Percentiles rank a stretch among this genome's conserved stretches.
phyloP scores from a whole-genome alignment of 805 yeast genomes.

The Wickerhamomyces pijperi region DNA sequence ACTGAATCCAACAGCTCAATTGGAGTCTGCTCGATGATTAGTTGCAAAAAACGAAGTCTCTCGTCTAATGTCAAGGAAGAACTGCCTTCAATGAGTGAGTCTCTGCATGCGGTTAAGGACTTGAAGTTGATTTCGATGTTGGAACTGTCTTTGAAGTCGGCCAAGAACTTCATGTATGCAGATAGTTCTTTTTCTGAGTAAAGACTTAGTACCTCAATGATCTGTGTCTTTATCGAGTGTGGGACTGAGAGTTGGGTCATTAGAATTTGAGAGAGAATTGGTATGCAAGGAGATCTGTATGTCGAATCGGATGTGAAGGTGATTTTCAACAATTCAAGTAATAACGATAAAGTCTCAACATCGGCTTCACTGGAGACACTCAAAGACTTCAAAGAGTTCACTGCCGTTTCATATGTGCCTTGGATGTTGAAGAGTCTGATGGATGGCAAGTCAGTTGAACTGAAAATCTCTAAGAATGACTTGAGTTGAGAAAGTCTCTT shows the following conservation, averaged over 20 bases:
- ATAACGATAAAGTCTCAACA: not conserved
- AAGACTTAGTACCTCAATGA: not conserved
- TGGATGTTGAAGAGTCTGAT: not conserved
- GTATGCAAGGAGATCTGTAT: not conserved
- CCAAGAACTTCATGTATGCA: not conserved
- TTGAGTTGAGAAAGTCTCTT: conserved; percentile 3
- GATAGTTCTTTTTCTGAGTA: not conserved
- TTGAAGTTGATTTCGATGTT: not conserved
- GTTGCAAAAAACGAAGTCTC: conserved; percentile 2
- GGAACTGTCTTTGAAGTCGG: not conserved
- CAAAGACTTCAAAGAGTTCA: not conserved
- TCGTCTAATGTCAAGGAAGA: conserved; percentile 1
- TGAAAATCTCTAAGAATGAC: not conserved
- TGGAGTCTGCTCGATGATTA: conserved; percentile 1
- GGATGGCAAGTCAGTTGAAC: not conserved
- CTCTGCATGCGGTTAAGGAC: not conserved
- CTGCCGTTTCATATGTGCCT: not conserved
- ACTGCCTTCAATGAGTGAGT: too few species aligned
- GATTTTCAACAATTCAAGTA: conserved; percentile 1
- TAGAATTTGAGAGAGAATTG: not conserved
- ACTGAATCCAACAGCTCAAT: not conserved
- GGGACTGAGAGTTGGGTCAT: not conserved
- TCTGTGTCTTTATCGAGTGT: not conserved
- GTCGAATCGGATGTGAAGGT: conserved; percentile 5
- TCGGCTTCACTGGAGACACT: not conserved